A percentile compares a stretch with the other conserved stretches of the same genome.
These are phyloP conservation scores for Papiliotrema laurentii DNA, from an alignment of 1,284 basidiomycete species.

Conservation along the genomic window DNA sequence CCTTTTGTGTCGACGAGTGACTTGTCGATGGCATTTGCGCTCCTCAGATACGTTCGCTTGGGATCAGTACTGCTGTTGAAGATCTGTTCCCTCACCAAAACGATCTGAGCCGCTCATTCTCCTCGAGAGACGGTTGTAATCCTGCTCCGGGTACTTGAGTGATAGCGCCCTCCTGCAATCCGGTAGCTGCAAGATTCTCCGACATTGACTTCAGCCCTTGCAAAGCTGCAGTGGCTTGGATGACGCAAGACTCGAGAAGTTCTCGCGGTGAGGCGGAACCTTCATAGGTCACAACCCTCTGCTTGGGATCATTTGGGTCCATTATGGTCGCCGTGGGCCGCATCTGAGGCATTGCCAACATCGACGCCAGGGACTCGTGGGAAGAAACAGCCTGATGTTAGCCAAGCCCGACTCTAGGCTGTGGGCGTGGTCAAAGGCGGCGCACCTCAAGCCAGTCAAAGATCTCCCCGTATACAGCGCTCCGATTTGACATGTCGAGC, in stretches of 20 bases:
- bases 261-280: slow-evolving; percentile 82
- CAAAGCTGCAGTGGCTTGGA: slow-evolving; percentile 80
- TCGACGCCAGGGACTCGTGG: slow-evolving; percentile 82
- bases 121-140: too few species aligned
- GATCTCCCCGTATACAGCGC: slow-evolving; percentile 77
- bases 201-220: slow-evolving; percentile 57
- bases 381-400: slow-evolving; percentile 68
- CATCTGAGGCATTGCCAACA: slow-evolving; percentile 97
- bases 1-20: background rate
- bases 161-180: too few species aligned
- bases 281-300: slow-evolving; percentile 65
- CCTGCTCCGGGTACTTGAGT: too few species aligned
- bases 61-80: background rate
- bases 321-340: slow-evolving; percentile 41
- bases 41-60: background rate
- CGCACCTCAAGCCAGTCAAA: slow-evolving; percentile 84
- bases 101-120: background rate
- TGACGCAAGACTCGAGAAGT: slow-evolving; percentile 77
- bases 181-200: background rate
- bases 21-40: background rate
- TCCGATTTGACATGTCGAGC: slow-evolving; percentile 84
- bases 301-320: slow-evolving; percentile 5
- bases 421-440: too few species aligned
- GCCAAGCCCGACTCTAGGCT: slow-evolving; percentile 28
- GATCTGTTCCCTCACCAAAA: background rate